Evolutionary conservation across 2,329 filamentous ascomycete species (phyloP).

Genomic region (Alternaria arborescens): DNA sequence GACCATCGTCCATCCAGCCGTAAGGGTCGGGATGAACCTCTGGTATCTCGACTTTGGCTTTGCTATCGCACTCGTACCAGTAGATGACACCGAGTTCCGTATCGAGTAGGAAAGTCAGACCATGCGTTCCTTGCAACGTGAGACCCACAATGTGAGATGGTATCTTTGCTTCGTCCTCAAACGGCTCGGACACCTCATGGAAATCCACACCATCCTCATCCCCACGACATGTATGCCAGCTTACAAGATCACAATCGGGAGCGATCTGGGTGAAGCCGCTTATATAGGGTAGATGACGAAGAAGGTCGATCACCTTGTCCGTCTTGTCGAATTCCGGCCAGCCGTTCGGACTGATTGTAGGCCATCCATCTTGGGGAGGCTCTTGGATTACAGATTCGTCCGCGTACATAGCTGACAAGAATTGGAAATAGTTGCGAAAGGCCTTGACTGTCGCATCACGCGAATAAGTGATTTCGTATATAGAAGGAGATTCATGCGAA

Average conservation of each 20-base stretch:
- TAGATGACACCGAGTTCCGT: conserved; percentile 16
- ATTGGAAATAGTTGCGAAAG: conserved; percentile 16
- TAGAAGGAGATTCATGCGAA: too few species aligned
- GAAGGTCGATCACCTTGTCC: conserved; percentile 20
- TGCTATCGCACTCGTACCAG: conserved; percentile 13
- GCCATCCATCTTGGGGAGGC: conserved; percentile 22
- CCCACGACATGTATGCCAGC: conserved; percentile 2
- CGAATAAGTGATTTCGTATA: conserved; percentile 18
- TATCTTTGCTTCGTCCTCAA: conserved; percentile 4
- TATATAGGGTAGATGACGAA: conserved; percentile 14
- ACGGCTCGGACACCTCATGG: neutral
- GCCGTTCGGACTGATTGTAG: conserved; percentile 9
- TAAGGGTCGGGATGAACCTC: conserved; percentile 8
- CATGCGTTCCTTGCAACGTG: neutral
- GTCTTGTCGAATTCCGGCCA: conserved; percentile 11
- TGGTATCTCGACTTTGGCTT: neutral
- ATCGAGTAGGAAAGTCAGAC: conserved; percentile 20
- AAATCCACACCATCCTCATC: conserved; percentile 4
- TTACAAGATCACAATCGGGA: conserved; percentile 1
- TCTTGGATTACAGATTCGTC: conserved; percentile 10
- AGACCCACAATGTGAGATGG: conserved; percentile 20
- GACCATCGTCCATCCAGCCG: conserved; percentile 2
- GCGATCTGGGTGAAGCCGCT: neutral
- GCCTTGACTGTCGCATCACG: conserved; percentile 13
- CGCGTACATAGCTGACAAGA: conserved; percentile 25